Conservation (phyloP, 768 basidiomycete species). For the Xerocomus brunneocitrinus region DNA sequence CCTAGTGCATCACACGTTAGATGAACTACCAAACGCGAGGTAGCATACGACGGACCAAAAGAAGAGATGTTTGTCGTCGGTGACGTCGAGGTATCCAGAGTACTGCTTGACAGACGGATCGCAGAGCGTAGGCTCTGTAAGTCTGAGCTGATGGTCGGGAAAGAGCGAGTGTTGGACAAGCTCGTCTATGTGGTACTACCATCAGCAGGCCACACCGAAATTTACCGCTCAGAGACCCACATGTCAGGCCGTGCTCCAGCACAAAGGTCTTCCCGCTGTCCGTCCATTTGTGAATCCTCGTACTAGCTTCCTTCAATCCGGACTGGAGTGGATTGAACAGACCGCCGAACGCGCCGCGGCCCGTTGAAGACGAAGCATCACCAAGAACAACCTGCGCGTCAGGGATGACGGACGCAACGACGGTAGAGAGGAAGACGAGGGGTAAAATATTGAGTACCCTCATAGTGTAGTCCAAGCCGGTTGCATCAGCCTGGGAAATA, state of each 20-base stretch:
- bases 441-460: conserved; percentile 33
- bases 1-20: conserved; percentile 38
- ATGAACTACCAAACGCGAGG: not conserved
- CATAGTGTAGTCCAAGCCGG: conserved; percentile 21
- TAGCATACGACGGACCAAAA: conserved; percentile 57
- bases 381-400: conserved; percentile 45
- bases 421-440: conserved; percentile 33
- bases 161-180: conserved; percentile 51
- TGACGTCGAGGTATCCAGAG: conserved; percentile 80
- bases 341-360: conserved; percentile 28
- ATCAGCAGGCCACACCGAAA: conserved; percentile 1
- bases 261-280: conserved; percentile 64
- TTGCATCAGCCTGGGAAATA: not conserved
- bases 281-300: conserved; percentile 56
- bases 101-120: conserved; percentile 71
- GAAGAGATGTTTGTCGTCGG: conserved; percentile 77
- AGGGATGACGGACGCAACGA: conserved; percentile 35
- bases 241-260: conserved; percentile 65
- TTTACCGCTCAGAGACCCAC: conserved; percentile 41
- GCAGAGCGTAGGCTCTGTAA: conserved; percentile 69
- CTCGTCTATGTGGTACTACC: conserved; percentile 42
- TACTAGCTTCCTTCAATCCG: conserved; percentile 38
- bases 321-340: conserved; percentile 41
- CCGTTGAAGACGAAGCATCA: conserved; percentile 19
- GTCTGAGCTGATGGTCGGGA: conserved; percentile 52